A percentile compares a stretch with the other conserved stretches of the same genome.
Evolutionary conservation across 176 grass and related monocot genomes (phyloP).

Genomic region (Oropetium thomaeum): DNA sequence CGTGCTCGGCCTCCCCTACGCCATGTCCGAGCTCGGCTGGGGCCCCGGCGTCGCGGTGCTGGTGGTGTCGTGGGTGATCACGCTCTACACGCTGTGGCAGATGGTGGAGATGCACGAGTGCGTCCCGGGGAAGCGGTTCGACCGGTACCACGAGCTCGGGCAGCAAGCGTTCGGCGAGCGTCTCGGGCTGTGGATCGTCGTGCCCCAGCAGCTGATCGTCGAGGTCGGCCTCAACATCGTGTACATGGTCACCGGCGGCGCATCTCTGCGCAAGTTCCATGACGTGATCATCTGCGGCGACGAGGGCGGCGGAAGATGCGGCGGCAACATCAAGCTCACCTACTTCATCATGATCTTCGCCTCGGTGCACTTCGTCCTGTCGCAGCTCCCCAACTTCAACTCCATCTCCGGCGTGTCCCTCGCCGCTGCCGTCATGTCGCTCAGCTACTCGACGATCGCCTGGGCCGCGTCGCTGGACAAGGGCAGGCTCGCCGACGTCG

Average conservation of each 20-base stretch:
- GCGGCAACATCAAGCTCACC: slow-evolving; percentile 47
- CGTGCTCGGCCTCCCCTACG: slow-evolving; percentile 77
- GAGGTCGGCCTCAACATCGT: slow-evolving; percentile 82
- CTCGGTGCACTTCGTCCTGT: slow-evolving; percentile 71
- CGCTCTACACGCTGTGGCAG: slow-evolving; percentile 91
- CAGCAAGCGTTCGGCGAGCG: slow-evolving; percentile 75
- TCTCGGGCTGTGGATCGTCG: slow-evolving; percentile 76
- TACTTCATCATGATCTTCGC: slow-evolving; percentile 95
- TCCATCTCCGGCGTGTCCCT: slow-evolving; percentile 88
- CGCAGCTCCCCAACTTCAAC: slow-evolving; percentile 87
- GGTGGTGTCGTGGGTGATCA: slow-evolving; percentile 77
- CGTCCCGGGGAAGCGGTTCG: slow-evolving; percentile 79
- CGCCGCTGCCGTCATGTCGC: slow-evolving; percentile 90
- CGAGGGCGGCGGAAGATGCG: too few species aligned
- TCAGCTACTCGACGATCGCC: slow-evolving; percentile 86
- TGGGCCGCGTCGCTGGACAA: slow-evolving; percentile 69
- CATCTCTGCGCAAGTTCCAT: slow-evolving; percentile 77
- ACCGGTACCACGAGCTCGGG: slow-evolving; percentile 86
- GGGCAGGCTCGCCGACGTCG: slow-evolving; percentile 46
- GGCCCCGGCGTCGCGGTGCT: slow-evolving; percentile 68
- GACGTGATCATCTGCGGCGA: too few species aligned
- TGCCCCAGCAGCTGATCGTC: slow-evolving; percentile 77
- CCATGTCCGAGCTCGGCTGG: slow-evolving; percentile 93
- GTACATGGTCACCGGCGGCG: slow-evolving; percentile 90
- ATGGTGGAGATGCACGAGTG: slow-evolving; percentile 99